Evolutionary conservation across 148 eudicot genomes (phyloP).

Genomic region (Agrostemma githago): DNA sequence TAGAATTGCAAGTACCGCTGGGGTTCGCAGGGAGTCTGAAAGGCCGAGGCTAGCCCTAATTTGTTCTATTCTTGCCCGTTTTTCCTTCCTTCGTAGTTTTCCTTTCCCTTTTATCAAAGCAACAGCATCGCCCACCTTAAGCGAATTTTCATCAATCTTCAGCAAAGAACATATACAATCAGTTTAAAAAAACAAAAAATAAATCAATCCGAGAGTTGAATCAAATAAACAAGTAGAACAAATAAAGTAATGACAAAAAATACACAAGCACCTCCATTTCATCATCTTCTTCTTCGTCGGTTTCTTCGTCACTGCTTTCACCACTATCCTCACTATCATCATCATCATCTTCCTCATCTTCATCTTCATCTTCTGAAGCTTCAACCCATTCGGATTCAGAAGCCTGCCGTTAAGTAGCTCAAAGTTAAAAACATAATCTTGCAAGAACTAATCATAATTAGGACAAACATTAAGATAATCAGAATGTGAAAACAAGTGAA

Average conservation of each 20-base stretch:
- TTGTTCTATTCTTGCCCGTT: conserved; percentile 86
- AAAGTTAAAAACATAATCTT: background rate
- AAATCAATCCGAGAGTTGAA: background rate
- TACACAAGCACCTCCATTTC: conserved; percentile 38
- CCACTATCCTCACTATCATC: conserved; percentile 41
- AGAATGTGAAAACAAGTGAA: background rate
- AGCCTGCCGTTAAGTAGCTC: conserved; percentile 43
- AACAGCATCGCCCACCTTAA: conserved; percentile 74
- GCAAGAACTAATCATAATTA: background rate
- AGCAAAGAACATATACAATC: conserved; percentile 18
- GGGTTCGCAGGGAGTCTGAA: conserved; percentile 92
- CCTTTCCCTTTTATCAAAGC: conserved; percentile 78
- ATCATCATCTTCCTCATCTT: conserved; percentile 47
- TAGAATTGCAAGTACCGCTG: conserved; percentile 44
- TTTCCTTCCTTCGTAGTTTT: conserved; percentile 90
- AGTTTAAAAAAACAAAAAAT: background rate
- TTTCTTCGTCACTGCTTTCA: conserved; percentile 48
- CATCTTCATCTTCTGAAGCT: conserved; percentile 82
- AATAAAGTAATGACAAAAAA: background rate
- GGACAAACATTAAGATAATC: background rate
- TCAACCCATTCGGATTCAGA: conserved; percentile 98
- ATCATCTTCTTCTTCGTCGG: conserved; percentile 51
- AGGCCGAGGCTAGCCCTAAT: conserved; percentile 97
- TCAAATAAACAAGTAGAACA: no score
- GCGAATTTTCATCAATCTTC: conserved; percentile 46